Percentiles rank a stretch among this genome's conserved stretches.
Evolutionary conservation across 2,329 filamentous ascomycete species (phyloP).

Genomic region (Shiraia bambusicola): DNA sequence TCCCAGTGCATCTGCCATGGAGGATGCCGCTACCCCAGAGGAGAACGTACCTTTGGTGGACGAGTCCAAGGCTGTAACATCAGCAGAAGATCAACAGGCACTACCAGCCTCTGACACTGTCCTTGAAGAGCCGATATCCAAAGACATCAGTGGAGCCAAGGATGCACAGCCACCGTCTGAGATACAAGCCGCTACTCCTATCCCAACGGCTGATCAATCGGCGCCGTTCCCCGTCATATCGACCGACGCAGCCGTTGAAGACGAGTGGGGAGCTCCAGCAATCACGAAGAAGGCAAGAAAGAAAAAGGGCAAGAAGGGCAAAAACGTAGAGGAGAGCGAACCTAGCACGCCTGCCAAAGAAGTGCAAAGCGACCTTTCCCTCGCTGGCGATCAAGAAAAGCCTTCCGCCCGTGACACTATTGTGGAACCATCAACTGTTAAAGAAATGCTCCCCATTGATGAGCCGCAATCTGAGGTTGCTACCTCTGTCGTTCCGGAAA

Average conservation of each 20-base stretch:
- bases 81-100: not conserved
- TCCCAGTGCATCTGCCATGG: not conserved
- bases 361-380: constrained; percentile 5
- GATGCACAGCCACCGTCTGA: constrained; percentile 1
- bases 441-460: not conserved
- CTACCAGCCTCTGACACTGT: not conserved
- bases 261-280: not conserved
- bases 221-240: not conserved
- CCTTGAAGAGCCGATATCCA: not conserved
- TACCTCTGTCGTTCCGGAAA: not conserved
- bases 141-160: not conserved
- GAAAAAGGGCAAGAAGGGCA: constrained; percentile 29
- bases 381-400: not conserved
- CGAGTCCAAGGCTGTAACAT: not conserved
- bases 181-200: not conserved
- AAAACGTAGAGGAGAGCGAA: constrained; percentile 10
- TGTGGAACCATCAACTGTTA: not conserved
- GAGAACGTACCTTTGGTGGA: not conserved
- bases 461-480: not conserved
- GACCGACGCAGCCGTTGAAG: constrained; percentile 1
- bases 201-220: constrained; percentile 1
- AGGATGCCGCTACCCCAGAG: not conserved
- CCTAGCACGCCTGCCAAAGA: constrained; percentile 15
- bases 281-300: constrained; percentile 30
- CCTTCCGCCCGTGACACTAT: not conserved